phyloP scores from a whole-genome alignment of 768 basidiomycete species.

The Pleurotus eryngii region DNA sequence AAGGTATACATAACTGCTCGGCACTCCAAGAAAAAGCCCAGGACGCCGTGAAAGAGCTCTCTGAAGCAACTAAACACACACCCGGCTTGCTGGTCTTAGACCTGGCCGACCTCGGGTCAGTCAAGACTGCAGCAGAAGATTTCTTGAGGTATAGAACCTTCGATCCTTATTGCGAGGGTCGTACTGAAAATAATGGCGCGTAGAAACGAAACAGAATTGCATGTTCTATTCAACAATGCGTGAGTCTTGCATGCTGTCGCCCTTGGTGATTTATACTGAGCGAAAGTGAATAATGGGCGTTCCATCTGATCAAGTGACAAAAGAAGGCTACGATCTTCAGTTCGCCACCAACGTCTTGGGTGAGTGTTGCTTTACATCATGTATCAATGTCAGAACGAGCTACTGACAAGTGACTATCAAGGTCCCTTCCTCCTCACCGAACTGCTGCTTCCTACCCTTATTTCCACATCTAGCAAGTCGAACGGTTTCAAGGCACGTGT shows the following conservation, averaged over 20 bases:
- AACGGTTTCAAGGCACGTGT: conserved; percentile 25
- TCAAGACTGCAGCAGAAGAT: conserved; percentile 25
- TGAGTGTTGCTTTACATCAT: conserved; percentile 20
- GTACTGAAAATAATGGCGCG: no score
- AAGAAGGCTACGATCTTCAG: neutral
- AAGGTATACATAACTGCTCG: conserved; percentile 1
- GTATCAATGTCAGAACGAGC: conserved; percentile 15
- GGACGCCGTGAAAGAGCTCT: neutral
- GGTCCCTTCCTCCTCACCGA: conserved; percentile 22
- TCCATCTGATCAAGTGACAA: neutral
- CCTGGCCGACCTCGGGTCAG: conserved; percentile 25
- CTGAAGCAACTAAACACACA: neutral
- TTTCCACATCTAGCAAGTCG: conserved; percentile 19
- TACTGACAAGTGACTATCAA: conserved; percentile 14
- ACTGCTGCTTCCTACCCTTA: conserved; percentile 19
- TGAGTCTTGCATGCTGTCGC: conserved; percentile 1
- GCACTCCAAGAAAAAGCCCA: neutral
- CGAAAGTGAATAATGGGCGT: neutral
- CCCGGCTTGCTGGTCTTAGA: conserved; percentile 25
- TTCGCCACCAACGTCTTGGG: neutral
- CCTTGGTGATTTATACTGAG: no score
- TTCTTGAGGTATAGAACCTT: conserved; percentile 20
- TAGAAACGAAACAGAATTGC: conserved; percentile 14
- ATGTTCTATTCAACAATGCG: conserved; percentile 25
- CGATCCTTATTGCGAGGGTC: neutral